Base-by-base conservation (phyloP, 371 early-diverging fungal genomes). In the Haplosporangium sp. region DNA sequence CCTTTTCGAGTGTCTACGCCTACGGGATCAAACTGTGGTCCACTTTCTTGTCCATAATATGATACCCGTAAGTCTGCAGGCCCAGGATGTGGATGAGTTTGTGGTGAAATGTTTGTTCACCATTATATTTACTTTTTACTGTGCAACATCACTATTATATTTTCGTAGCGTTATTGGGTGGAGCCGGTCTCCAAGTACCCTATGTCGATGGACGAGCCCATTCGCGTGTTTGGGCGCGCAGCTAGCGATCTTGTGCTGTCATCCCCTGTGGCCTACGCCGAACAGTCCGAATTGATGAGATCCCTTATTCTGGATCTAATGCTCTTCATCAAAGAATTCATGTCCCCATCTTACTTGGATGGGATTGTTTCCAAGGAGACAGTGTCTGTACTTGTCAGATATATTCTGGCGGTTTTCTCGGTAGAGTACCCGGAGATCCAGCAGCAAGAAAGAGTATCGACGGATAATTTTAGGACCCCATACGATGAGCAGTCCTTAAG, bases 121-220 rank as follows among this genome's bases (percentile, higher is more conserved):
- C 38, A 12, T 38, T 43, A 0, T n/a, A 40, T 41, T 29, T 38
- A 1, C 29, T 2, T 29, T 4, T 29, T 23, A 16, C 8, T 36
- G 8, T 59, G 29, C 54, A n/a, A 21, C n/a, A 42, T 8, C 7
- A 38, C 38, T 14, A 12, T 53, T 57, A 1, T 21, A n/a, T 47
- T 1, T 5, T 1, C 29, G 0, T 64, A 79, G 80, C 41, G 46
- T 14, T 73, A 79, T 46, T 79, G 80, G 80, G 48, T 73, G 23
- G 73, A 72, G 62, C 64, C 69, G 45, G 55, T 29, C 57, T 37
- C 73, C 11, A 58, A 41, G n/a, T 65, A 66, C 42, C 69, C 73
- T 1, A 23, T 61, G 40, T 48, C 66, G 23, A 41, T 79, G 62
- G 73, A 79, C 36, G 80, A 57, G 2, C 62, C 67, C 20, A 55